Base-by-base conservation (phyloP, 176 grass and related monocot species). In the Panicum miliaceum region DNA sequence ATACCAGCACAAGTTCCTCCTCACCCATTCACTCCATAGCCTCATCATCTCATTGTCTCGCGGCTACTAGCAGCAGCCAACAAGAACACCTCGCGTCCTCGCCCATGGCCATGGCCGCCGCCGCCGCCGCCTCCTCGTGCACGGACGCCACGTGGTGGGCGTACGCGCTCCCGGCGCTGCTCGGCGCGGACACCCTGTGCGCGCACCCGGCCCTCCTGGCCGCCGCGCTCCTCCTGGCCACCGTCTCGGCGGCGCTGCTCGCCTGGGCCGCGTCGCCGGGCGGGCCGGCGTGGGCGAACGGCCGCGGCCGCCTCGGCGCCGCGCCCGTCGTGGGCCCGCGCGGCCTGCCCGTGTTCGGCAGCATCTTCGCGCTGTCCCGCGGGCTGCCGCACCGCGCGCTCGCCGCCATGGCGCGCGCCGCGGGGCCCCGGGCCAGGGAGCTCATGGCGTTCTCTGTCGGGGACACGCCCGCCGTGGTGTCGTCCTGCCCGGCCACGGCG, bases 361-460 rank as follows among this genome's bases (percentile, higher is more conserved):
- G 77, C 81, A 87, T 94, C 72, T 94, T 94, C 64, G 46, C 81
- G 6, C 89, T 94, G 1, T 70, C 84, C 18, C 37, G 71, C 40
- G 84, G 84, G 1, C 67, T 94, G 0, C 92, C 92, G 3, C 92
- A 94, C 84, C 92, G 92, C 40, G 70, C 60, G 18, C 85, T 94
- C 29, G 87, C 84, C 0, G 47, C 62, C 32, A 80, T 90, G 62
- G 81, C 84, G 0, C 38, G 69, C 51, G 43, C 76, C 2, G 8
- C 22, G 0, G 22, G 29, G 12, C 32, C 78, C 41, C 60, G 43
- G 37, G 23, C 61, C 38, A 52, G 19, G 35, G 84, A 94, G 40
- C 89, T 94, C 4, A 94, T 94, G 92, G 92, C 89, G 9, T 94
- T 94, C 89, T 94, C 92, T 29, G 40, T 94, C 58, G 92, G 87